A percentile compares a stretch with the other conserved stretches of the same genome.
Evolutionary conservation across 495 filamentous ascomycete genomes (phyloP).

Genomic region (Penicillium coprophilum): DNA sequence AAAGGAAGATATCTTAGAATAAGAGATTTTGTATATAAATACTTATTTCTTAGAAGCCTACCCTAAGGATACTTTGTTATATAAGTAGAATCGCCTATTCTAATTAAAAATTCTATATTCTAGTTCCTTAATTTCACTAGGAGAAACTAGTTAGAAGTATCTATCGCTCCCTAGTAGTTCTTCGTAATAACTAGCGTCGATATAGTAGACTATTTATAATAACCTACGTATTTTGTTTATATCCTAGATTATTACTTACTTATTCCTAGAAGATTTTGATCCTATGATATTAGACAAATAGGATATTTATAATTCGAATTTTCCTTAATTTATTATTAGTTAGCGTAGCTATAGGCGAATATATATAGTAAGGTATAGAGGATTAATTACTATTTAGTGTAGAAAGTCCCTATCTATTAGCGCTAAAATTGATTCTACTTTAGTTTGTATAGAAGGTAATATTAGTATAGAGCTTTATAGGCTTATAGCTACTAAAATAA

Average conservation of each 20-base stretch:
- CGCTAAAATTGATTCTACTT: background rate
- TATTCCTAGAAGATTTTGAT: too few relatives aligned
- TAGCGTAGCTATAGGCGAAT: too few relatives aligned
- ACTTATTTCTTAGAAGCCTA: constrained; percentile 3
- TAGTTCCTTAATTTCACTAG: background rate
- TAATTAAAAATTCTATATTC: constrained; percentile 2
- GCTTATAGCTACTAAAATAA: background rate
- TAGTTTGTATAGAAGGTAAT: background rate
- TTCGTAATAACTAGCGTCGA: too few relatives aligned
- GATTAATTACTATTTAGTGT: background rate
- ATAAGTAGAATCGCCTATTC: background rate
- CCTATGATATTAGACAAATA: too few relatives aligned
- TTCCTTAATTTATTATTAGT: too few relatives aligned
- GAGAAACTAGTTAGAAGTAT: background rate
- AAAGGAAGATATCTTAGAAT: background rate
- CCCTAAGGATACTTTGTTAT: constrained; percentile 1
- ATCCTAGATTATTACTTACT: too few relatives aligned
- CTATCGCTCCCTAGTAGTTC: too few relatives aligned
- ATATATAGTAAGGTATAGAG: too few relatives aligned
- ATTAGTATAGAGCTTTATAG: background rate
- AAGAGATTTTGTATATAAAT: constrained; percentile 1
- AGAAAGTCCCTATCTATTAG: background rate
- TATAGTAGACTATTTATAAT: too few relatives aligned
- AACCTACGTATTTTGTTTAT: too few relatives aligned
- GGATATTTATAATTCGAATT: too few relatives aligned